phyloP scores from a whole-genome alignment of 208 protist genomes.

The Acanthamoeba triangularis region DNA sequence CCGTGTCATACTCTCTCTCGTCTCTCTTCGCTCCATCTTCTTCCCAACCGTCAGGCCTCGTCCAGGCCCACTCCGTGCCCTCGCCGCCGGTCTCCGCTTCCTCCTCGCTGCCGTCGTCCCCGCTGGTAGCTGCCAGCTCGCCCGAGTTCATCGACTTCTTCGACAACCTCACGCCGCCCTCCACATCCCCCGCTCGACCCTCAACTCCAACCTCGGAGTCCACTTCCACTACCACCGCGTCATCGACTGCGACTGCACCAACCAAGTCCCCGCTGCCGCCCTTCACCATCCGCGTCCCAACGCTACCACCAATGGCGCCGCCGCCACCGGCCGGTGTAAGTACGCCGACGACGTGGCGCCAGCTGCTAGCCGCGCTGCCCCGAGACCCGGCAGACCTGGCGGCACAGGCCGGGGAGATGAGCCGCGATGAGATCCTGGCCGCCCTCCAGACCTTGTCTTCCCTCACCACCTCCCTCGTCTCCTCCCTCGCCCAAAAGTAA shows the following conservation, averaged over 20 bases:
- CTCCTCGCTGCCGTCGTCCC: background rate
- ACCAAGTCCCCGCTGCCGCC: no score
- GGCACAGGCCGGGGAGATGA: background rate
- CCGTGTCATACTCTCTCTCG: background rate
- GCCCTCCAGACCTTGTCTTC: background rate
- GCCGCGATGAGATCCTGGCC: background rate
- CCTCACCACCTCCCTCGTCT: background rate
- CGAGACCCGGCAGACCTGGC: no score
- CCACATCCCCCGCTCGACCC: no score
- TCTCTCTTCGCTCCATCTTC: background rate
- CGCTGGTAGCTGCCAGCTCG: background rate
- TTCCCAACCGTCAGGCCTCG: background rate
- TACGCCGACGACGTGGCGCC: background rate
- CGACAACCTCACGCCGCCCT: no score
- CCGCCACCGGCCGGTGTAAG: background rate
- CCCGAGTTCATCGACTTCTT: background rate
- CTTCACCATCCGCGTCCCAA: background rate
- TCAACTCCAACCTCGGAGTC: no score
- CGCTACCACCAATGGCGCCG: no score
- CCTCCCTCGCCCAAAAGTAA: background rate
- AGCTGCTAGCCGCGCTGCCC: background rate
- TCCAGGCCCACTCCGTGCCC: background rate
- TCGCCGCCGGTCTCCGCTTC: background rate
- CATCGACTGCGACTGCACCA: background rate
- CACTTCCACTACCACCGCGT: background rate